Evolutionary conservation across 2,329 filamentous ascomycete species (phyloP), one percentile per base, ranked within the genome.

Genomic region (Alternaria brassicae): DNA sequence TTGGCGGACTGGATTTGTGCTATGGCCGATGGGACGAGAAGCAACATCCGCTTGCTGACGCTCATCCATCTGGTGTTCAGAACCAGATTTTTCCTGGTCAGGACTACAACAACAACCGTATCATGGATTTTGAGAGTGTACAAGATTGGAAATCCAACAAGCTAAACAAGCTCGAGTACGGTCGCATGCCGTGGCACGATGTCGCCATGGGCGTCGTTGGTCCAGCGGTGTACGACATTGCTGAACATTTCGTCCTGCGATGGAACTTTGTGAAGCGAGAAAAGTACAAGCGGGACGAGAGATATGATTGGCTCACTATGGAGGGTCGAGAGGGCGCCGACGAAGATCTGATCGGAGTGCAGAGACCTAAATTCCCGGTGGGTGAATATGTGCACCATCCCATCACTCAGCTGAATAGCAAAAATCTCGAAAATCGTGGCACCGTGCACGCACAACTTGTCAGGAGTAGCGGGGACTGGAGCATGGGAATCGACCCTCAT

Each of bases 251-350:
- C 69, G 88, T 96, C 8, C 81, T 97, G 44, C 88, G 95, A 32
- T 98, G 94, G 95, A 98, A 99, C 74, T 97, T 97, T 71, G 85
- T 94, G 80, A 98, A 98, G 80, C 88, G 94, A 34, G 94, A 98
- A 83, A 98, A 98, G 81, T 97, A 98, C 81, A 98, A 98, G 82
- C 89, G 93, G 5, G 91, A 94, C 66, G 82, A 88, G 0, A 83
- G 88, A 36, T 96, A 92, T 66, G 91, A 96, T 73, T 98, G 93
- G 93, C 82, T 98, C 6, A 84, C 88, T 60, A 79, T 98, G 60
- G 88, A 91, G 58, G 92, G 91, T 6, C 87, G 91, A 13, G 85
- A 90, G 56, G 90, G 88, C 7, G 85, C 91, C 0, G 86, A 96
- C 65, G 93, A 97, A 73, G 92, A 96, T 72, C 83, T 98, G 1